Evolutionary conservation across 768 basidiomycete species (phyloP), one percentile per base, ranked within the genome.

Genomic region (Holtermanniella nyarrowii): DNA sequence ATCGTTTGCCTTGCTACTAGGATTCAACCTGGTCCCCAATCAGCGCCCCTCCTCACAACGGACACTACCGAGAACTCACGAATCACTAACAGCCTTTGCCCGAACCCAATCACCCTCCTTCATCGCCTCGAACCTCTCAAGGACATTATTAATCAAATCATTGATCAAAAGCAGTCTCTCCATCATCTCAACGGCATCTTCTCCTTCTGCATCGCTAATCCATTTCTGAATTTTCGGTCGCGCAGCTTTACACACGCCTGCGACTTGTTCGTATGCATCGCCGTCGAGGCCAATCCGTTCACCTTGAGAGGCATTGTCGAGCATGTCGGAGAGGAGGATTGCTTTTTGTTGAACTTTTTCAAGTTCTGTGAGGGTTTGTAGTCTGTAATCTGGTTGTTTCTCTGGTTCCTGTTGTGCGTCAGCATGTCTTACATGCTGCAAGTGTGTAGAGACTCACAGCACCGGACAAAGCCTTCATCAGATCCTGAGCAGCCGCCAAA

Each of bases 191-290:
- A 88, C 80, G 71, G 91, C 88, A 39, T 89, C 84, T 2, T 82
- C 77, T 62, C 89, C 85, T 16, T 88, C 89, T 2, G 54, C 65
- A 60, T 96, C 89, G 10, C 85, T 87, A 52, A 97, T 86, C 93
- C 95, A 97, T 64, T 89, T 93, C 72, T 99, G 95, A 42, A 97
- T 79, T 74, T 86, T 96, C 0, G 95, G 95, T 44, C 90, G 79
- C 1, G 91, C 90, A 42, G 79, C 78, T 24, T 75, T 77, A 13
- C 95, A 79, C 37, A 93, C 82, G 0, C 80, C 74, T 0, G 93
- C 85, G 1, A 97, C 89, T 83, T 99, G 95, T 73, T 95, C 86
- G 61, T 96, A 99, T 1, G 82, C 90, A 70, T 99, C 95, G 3
- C 95, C 93, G 26, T 79, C 75, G 26, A 81, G 41, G 5, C 72